Base-by-base conservation (phyloP, 495 filamentous ascomycete genomes). In the Neurospora discreta region DNA sequence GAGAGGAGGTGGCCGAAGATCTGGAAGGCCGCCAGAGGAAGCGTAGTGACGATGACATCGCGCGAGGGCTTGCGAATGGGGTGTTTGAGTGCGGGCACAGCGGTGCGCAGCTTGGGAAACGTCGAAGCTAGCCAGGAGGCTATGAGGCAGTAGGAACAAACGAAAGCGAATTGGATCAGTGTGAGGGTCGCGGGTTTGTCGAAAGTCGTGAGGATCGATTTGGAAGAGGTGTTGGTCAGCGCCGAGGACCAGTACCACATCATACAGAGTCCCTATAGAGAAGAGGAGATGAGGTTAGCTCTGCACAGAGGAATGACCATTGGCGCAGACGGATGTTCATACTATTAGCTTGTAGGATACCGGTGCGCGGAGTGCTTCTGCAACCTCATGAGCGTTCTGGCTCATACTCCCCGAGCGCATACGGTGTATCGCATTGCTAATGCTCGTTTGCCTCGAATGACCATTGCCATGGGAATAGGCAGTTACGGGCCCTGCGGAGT, bases 211-310 rank as follows among this genome's bases (percentile, higher is more conserved):
- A 99, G 87, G 78, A 99, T 98, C 11, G 94, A 90, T 83, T 98
- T 98, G 43, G 95, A 98, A 70, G 96, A 98, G 0, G 94, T 97
- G 81, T 98, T 99, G 72, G 95, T 97, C 73, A 98, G 83, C 69
- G 95, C 95, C 38, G 95, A 98, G 39, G 93, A 93, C 81, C 92
- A 85, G 81, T 98, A 99, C 95, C 95, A 98, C 75, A 93, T 82
- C 67, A 93, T 77, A 81, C 94, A 97, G 42, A 97, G 89, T 44
- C 85, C 80, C 93, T 97, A 80, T 36, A 68, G 70, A 60, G 42
- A 30, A 70, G 41, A n/a, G 8, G 41, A n/a, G 8, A n/a, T 33
- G 43, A 13, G n/a, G 30, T 33, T 42, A 23, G 43, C 8, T 52
- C n/a, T 15, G 39, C 3, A 41, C 30, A 7, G 18, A 8, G 4